Evolutionary conservation across 2,329 filamentous ascomycete species (phyloP).

Genomic region (Ramularia endophylla): DNA sequence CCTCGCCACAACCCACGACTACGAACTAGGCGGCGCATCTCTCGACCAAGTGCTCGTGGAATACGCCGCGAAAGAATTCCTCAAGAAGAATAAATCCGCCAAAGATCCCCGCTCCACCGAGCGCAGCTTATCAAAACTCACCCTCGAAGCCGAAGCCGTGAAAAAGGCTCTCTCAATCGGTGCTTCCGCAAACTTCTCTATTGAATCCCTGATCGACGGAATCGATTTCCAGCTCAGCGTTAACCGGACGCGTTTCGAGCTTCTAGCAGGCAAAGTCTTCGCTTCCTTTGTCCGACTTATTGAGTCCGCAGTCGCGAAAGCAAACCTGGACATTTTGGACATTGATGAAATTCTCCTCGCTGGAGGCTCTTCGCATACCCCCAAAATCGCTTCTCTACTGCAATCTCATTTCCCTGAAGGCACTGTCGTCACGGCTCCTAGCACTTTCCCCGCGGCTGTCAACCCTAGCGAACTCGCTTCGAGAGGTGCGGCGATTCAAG

Average conservation of each 20-base stretch:
- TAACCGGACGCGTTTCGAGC: slow-evolving; percentile 90
- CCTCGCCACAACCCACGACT: slow-evolving; percentile 89
- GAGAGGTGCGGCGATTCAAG: slow-evolving; percentile 90
- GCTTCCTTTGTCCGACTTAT: slow-evolving; percentile 82
- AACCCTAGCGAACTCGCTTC: slow-evolving; percentile 90
- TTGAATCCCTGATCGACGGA: slow-evolving; percentile 84
- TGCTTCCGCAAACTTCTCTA: slow-evolving; percentile 81
- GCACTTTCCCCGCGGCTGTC: slow-evolving; percentile 69
- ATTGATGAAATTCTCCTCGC: slow-evolving; percentile 92
- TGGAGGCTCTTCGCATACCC: slow-evolving; percentile 88
- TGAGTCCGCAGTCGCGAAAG: slow-evolving; percentile 82
- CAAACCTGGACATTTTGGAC: slow-evolving; percentile 83
- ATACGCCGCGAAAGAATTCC: slow-evolving; percentile 97
- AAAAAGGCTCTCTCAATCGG: slow-evolving; percentile 91
- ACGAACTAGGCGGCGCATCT: slow-evolving; percentile 79
- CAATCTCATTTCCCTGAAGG: slow-evolving; percentile 71
- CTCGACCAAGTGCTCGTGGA: slow-evolving; percentile 90
- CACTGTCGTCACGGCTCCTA: slow-evolving; percentile 74
- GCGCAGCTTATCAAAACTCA: slow-evolving; percentile 82
- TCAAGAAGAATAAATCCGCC: slow-evolving; percentile 81
- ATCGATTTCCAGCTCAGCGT: slow-evolving; percentile 87
- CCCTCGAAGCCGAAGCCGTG: slow-evolving; percentile 80
- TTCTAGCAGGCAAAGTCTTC: slow-evolving; percentile 79
- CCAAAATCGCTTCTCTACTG: slow-evolving; percentile 81
- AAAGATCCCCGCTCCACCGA: slow-evolving; percentile 74